Evolutionary conservation across 768 basidiomycete genomes (phyloP).

Genomic region (Tulasnella sp.): DNA sequence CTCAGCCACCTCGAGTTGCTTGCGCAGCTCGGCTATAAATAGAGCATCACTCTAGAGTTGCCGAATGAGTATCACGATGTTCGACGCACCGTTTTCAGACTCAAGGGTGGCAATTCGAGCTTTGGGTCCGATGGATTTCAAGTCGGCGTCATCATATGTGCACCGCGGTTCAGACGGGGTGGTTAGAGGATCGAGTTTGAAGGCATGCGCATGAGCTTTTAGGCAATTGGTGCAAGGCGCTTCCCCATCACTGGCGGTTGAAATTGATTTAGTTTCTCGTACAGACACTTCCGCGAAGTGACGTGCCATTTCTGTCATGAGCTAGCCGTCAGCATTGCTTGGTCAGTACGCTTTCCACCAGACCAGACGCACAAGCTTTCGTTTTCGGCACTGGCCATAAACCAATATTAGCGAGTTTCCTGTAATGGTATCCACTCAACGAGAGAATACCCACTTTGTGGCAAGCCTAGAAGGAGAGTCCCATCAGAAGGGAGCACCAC

Average conservation of each 20-base stretch:
- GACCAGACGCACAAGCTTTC: background rate
- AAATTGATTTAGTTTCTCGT: background rate
- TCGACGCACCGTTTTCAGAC: background rate
- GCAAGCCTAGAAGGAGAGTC: constrained; percentile 8
- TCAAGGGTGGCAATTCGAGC: constrained; percentile 17
- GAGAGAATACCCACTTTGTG: background rate
- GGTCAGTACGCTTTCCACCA: background rate
- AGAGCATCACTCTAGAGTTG: background rate
- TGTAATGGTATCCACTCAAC: background rate
- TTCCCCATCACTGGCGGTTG: background rate
- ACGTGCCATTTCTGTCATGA: background rate
- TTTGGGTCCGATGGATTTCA: background rate
- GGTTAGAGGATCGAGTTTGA: background rate
- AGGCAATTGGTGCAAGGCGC: background rate
- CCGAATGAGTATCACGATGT: background rate
- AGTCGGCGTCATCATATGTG: constrained; percentile 10
- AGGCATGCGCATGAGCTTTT: constrained; percentile 19
- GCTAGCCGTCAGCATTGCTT: background rate
- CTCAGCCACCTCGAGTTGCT: background rate
- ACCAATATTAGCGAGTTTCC: background rate
- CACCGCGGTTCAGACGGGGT: background rate
- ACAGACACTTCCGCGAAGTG: background rate
- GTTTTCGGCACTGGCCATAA: background rate
- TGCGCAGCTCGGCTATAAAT: constrained; percentile 15
- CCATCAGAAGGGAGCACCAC: background rate